Base-by-base conservation (phyloP, 768 basidiomycete species). In the Lactarius hatsudake region DNA sequence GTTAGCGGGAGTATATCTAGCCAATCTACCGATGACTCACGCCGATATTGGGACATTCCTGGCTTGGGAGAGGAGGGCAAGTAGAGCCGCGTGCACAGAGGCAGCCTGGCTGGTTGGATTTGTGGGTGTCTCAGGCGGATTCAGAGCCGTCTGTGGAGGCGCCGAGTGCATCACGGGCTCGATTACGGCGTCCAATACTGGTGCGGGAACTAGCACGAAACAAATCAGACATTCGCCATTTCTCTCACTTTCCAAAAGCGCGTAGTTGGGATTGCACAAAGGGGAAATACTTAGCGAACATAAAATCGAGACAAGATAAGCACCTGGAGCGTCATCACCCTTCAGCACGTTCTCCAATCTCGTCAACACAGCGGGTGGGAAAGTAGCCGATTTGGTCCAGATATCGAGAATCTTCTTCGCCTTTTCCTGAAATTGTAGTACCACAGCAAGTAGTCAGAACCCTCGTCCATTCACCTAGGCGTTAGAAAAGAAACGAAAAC, bases 371-470 rank as follows among this genome's bases (percentile, higher is more conserved):
- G 83, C 75, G 73, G 87, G 75, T 65, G 94, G 89, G 80, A 99
- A 99, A 59, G 96, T 96, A 78, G 83, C 86, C 66, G 87, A 86
- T 78, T 96, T 96, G 73, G 83, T 84, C 96, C 96, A 99, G 74
- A 99, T 98, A 80, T 98, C 97, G 78, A 96, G 86, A 74, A 99
- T 88, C 79, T 98, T 98, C 83, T 90, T 90, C 56, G 92, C 85
- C 81, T 99, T 99, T 82, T 97, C 96, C 96, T 98, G 82, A 78
- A 75, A 72, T 74, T 73, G 74, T 77, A 76, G 77, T 72, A 75
- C 75, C 63, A 48, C 45, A 62, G 63, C 68, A 43, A 59, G 68
- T 57, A 69, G 65, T 71, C 61, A 69, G 69, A 66, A 63, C 65
- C 72, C 69, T 82, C 86, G 78, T 85, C 81, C 79, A 77, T 71